Base-by-base conservation (phyloP, 139 green algal species). In the Nannochloris sp. region DNA sequence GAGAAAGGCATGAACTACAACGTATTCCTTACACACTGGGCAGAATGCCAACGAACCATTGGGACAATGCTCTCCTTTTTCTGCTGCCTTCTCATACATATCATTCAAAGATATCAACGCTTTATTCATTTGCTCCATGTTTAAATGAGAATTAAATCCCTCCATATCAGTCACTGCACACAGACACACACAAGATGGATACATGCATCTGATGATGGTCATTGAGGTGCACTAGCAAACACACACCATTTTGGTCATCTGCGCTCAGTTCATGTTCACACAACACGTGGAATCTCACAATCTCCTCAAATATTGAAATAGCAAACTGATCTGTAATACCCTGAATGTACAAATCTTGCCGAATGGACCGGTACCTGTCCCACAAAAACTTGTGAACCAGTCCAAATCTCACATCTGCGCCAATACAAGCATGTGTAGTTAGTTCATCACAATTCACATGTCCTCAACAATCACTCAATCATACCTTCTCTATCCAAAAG, bases 71-170 rank as follows among this genome's bases (percentile, higher is more conserved):
- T 44, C 26, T 6, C 78, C 78, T 4, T 37, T n/a, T 10, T 45
- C 53, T 12, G 44, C 20, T 17, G 68, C 67, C 45, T 80, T 77
- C 30, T 84, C 56, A 68, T 92, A 92, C 62, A 92, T 85, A 29
- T 79, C 68, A 11, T 68, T 72, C 29, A 92, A 72, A 12, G 79
- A 78, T 23, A 86, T 88, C 14, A 85, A 69, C 3, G 80, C 64
- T 61, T 90, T 93, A 71, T 87, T 90, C 64, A 92, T 79, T 67
- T 92, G 86, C 71, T 92, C 79, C 33, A 87, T 76, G 69, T 92
- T 93, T 16, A 93, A 75, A 61, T 92, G 85, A 11, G 74, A 80
- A 66, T 93, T 82, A 68, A 91, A 92, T 28, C 79, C 83, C 43
- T 91, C 74, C 70, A 73, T 73, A 29, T 78, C 62, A 1, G 68